A percentile compares a stretch with the other conserved stretches of the same genome.
Conservation (phyloP, 1,284 basidiomycete genomes). For the Tilletia indica region DNA sequence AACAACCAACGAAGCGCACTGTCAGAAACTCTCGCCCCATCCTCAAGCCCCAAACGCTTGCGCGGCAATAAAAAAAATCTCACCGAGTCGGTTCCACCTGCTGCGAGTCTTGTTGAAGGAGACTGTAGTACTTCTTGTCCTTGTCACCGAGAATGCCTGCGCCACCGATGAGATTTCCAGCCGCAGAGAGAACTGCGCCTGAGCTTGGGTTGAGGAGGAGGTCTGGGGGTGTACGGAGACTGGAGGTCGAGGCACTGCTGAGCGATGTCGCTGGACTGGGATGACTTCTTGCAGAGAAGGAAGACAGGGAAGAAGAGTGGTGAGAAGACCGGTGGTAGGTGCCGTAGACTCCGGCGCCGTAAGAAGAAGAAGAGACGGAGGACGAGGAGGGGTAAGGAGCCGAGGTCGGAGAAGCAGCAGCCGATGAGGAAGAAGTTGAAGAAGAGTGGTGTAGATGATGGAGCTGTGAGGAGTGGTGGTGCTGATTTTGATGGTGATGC, state of each 20-base stretch:
- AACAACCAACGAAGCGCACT: no score
- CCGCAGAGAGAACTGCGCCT: not conserved
- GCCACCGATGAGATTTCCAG: not conserved
- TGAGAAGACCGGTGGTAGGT: not conserved
- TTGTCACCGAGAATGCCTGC: not conserved
- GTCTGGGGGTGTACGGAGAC: slow-evolving; percentile 40
- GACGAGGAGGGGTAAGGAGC: not conserved
- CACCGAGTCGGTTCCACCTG: no score
- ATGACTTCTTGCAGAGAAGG: not conserved
- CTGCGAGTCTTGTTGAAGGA: no score
- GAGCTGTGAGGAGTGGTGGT: not conserved
- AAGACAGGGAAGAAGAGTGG: not conserved
- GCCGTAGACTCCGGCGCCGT: not conserved
- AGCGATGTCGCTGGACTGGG: slow-evolving; percentile 23
- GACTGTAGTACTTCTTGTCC: slow-evolving; percentile 4
- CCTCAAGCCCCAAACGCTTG: no score
- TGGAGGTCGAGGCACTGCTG: slow-evolving; percentile 24
- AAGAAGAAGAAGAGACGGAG: not conserved
- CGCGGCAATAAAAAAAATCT: no score
- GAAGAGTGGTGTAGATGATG: not conserved
- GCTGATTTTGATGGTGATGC: not conserved
- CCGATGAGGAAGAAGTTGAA: not conserved
- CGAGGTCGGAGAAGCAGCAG: not conserved
- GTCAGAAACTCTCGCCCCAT: no score
- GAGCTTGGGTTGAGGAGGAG: slow-evolving; percentile 32